Conservation (phyloP, 1,284 basidiomycete species). For the Inonotus obliquus region DNA sequence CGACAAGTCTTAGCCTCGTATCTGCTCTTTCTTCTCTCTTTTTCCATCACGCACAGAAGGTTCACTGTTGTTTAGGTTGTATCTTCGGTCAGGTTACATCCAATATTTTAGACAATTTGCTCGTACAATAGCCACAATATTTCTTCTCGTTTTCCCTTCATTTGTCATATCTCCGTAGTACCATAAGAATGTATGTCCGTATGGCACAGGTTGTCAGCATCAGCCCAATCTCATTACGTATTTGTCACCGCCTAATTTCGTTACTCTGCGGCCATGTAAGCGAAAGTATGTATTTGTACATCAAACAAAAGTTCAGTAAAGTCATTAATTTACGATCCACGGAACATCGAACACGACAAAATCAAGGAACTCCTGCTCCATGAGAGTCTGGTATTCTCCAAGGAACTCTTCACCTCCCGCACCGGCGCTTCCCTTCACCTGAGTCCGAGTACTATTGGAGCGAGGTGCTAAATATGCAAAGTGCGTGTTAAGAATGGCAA, state of each 20-base stretch:
- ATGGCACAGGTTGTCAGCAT: slow-evolving; percentile 5
- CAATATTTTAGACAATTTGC: slow-evolving; percentile 8
- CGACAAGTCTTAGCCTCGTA: neutral
- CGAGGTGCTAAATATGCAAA: slow-evolving; percentile 78
- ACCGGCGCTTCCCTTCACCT: slow-evolving; percentile 39
- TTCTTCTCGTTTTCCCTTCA: neutral
- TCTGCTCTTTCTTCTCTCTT: neutral
- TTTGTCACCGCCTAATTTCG: neutral
- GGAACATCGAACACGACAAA: slow-evolving; percentile 88
- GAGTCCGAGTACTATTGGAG: slow-evolving; percentile 44
- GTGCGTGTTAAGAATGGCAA: slow-evolving; percentile 70
- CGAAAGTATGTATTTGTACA: neutral
- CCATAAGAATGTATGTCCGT: slow-evolving; percentile 6
- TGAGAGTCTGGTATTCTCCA: slow-evolving; percentile 85
- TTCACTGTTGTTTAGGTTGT: neutral
- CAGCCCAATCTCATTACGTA: neutral
- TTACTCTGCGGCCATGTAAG: neutral
- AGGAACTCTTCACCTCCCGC: slow-evolving; percentile 57
- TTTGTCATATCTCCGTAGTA: neutral
- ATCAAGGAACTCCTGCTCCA: slow-evolving; percentile 94
- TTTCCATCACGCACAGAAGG: neutral
- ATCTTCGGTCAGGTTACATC: neutral
- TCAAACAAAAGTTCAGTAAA: neutral
- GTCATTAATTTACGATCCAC: slow-evolving; percentile 59
- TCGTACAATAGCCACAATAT: neutral